Evolutionary conservation across 2,329 filamentous ascomycete genomes (phyloP), one percentile per base, ranked within the genome.

Genomic region (Diaporthe capsici): DNA sequence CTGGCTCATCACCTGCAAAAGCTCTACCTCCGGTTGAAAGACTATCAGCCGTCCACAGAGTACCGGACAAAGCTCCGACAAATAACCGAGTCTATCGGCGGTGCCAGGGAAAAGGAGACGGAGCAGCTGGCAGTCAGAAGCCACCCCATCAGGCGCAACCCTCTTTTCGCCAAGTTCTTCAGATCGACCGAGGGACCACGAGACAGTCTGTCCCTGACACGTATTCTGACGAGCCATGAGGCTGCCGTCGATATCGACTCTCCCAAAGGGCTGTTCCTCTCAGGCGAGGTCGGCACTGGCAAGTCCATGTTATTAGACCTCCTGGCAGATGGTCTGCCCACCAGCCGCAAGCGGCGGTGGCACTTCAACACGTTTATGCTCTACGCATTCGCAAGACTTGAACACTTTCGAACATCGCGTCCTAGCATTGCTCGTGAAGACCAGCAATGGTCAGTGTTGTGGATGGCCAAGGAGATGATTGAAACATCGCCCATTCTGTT

Each of bases 301-400:
- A 97, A 97, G 82, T 94, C 92, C 7, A 95, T 97, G 93, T 88
- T 97, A n/a, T 88, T 96, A 20, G 94, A 96, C 80, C 85, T 97
- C 0, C 90, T 97, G n/a, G 93, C 94, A 20, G 92, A 95, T 71
- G 93, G 93, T 70, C 84, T 97, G 5, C 94, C 94, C 1, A 95
- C 91, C 22, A 86, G 88, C 60, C 92, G 92, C 80, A 96, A 96
- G 85, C 88, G 89, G 79, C 87, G 94, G 76, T 95, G 93, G 92
- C 94, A 96, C 81, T 97, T 95, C 84, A 95, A 95, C 82, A 95
- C 93, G 0, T 97, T 97, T 80, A 97, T 97, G 93, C 86, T 96
- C 12, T 92, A 96, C 78, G 92, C 91, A 0, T 88, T 96, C 63
- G 92, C 94, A 1, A 92, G 92, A 70, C 86, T 97, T 1, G 94